These are phyloP conservation scores for Phyllosticta ampelicida DNA, from an alignment of 2,329 filamentous ascomycete species.

Conservation along the genomic window DNA sequence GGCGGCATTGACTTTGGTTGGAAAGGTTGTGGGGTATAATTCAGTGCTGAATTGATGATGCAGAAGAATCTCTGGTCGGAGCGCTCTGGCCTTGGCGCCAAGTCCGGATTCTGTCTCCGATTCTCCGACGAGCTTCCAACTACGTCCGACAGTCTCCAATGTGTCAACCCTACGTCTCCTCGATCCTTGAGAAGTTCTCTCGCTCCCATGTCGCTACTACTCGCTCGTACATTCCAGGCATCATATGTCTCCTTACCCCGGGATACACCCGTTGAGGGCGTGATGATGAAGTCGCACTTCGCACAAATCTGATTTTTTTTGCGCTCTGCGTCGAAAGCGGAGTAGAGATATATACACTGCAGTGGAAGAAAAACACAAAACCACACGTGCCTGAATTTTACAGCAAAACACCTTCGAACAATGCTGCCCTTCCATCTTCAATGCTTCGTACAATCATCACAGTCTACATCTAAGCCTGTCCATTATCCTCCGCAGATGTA, in stretches of 20 bases:
- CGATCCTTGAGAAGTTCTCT: too few species aligned
- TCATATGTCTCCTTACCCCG: too few species aligned
- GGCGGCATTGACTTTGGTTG: conserved; percentile 7
- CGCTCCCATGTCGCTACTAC: too few species aligned
- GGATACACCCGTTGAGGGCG: too few species aligned
- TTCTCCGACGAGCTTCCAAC: not conserved
- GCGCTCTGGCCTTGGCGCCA: not conserved
- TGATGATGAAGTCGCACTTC: too few species aligned
- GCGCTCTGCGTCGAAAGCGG: too few species aligned
- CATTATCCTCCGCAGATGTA: not conserved
- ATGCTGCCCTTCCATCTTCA: not conserved
- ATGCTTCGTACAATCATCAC: not conserved
- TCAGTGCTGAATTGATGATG: not conserved
- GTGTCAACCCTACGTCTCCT: too few species aligned
- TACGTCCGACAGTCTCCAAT: too few species aligned
- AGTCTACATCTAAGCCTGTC: not conserved
- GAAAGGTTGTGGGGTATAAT: not conserved
- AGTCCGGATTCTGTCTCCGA: not conserved
- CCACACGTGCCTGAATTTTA: not conserved
- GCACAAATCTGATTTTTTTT: too few species aligned
- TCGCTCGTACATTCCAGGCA: too few species aligned
- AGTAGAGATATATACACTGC: too few species aligned
- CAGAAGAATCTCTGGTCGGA: conserved; percentile 2
- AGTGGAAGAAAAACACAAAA: too few species aligned
- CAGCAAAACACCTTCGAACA: not conserved